phyloP scores from a whole-genome alignment of 352 stramenopile species.

The Phytophthora sp. region DNA sequence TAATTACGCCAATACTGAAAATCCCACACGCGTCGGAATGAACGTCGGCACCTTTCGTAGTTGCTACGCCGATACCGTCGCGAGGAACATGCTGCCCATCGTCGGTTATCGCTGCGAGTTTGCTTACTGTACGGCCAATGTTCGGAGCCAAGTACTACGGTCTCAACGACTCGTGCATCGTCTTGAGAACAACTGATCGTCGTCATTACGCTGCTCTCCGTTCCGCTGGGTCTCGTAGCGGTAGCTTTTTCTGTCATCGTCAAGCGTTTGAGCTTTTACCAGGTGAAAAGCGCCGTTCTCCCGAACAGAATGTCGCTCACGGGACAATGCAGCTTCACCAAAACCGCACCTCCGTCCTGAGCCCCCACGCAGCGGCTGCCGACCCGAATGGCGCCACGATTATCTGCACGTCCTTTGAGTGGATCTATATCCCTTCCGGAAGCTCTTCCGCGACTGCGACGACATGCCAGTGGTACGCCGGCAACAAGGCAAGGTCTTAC shows the following conservation, averaged over 20 bases:
- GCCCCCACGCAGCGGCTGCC: background rate
- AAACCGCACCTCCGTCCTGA: background rate
- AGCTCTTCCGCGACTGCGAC: constrained; percentile 33
- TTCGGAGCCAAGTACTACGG: constrained; percentile 29
- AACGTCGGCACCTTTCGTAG: constrained; percentile 28
- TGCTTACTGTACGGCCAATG: constrained; percentile 9
- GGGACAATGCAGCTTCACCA: background rate
- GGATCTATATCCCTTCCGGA: constrained; percentile 35
- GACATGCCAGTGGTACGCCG: constrained; percentile 35
- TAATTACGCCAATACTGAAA: constrained; percentile 10
- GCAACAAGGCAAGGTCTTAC: too few relatives aligned
- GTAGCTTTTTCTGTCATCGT: constrained; percentile 22
- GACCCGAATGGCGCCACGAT: background rate
- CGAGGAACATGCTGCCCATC: constrained; percentile 39
- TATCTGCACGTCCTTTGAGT: constrained; percentile 29
- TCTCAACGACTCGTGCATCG: constrained; percentile 39
- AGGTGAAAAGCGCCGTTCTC: constrained; percentile 24
- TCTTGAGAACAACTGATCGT: constrained; percentile 38
- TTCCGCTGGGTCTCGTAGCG: constrained; percentile 21
- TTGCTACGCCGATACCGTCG: constrained; percentile 27
- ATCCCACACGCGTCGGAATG: constrained; percentile 26
- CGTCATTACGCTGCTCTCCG: constrained; percentile 25
- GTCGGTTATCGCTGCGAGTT: constrained; percentile 9
- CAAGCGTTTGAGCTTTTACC: constrained; percentile 24
- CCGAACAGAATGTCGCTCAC: constrained; percentile 21